Conservation (phyloP, 2,329 filamentous ascomycete species). For the Ilyonectria mors-panacis region DNA sequence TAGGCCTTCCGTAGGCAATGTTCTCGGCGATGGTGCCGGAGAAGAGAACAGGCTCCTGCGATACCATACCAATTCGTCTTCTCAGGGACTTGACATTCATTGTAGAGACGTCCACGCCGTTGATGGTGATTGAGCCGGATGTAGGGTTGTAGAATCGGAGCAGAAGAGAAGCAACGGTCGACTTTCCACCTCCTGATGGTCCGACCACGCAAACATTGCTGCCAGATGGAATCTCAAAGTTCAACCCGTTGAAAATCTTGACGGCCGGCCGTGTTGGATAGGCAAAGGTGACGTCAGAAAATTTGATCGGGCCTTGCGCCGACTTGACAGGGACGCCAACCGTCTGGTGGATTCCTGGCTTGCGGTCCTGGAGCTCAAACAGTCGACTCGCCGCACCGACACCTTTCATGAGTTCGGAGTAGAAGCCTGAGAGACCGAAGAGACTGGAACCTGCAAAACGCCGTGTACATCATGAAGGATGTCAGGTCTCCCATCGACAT, state of each 20-base stretch:
- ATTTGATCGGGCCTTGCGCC: constrained; percentile 90
- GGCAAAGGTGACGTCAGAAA: constrained; percentile 87
- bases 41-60: constrained; percentile 95
- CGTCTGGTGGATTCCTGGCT: constrained; percentile 89
- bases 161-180: constrained; percentile 92
- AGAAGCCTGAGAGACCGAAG: constrained; percentile 95
- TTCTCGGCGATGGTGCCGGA: constrained; percentile 89
- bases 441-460: constrained; percentile 87
- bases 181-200: constrained; percentile 95
- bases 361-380: constrained; percentile 94
- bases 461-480: constrained; percentile 98
- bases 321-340: constrained; percentile 84
- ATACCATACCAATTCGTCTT: constrained; percentile 93
- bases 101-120: constrained; percentile 83
- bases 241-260: constrained; percentile 88
- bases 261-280: constrained; percentile 96
- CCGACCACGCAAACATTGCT: constrained; percentile 97
- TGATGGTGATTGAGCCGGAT: constrained; percentile 83
- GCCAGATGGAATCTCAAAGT: constrained; percentile 92
- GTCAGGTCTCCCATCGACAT: constrained; percentile 95
- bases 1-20: constrained; percentile 90
- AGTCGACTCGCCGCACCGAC: constrained; percentile 96
- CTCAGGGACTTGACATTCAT: constrained; percentile 96
- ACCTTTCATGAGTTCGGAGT: constrained; percentile 99
- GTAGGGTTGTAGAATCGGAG: constrained; percentile 93